Evolutionary conservation across 805 yeast genomes (phyloP).

Genomic region (Pichia scutulata): DNA sequence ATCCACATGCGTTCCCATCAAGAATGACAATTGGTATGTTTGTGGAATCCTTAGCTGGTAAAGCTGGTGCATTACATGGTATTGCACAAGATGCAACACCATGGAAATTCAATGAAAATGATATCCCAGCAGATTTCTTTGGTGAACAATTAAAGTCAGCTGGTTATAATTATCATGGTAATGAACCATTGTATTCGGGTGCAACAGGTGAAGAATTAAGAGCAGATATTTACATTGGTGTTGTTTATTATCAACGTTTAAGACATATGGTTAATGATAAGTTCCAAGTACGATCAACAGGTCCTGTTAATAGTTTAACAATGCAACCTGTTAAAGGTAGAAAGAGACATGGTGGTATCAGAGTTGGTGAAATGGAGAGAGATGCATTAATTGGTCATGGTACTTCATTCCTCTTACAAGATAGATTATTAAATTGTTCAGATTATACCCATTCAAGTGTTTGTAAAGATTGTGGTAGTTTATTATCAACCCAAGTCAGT

Average conservation of each 20-base stretch:
- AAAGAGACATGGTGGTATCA: conserved; percentile 98
- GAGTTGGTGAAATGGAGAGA: conserved; percentile 99
- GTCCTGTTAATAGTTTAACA: conserved; percentile 93
- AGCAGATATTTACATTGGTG: conserved; percentile 93
- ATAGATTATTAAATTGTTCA: conserved; percentile 87
- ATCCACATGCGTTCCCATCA: conserved; percentile 99
- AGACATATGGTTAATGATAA: conserved; percentile 99
- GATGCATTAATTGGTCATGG: conserved; percentile 99
- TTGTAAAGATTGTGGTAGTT: conserved; percentile 90
- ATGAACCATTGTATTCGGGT: conserved; percentile 98
- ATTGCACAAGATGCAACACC: conserved; percentile 97
- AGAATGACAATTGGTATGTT: conserved; percentile 99
- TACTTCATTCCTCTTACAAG: conserved; percentile 89
- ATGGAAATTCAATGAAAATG: conserved; percentile 84
- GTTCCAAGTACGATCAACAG: conserved; percentile 98
- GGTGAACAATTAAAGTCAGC: conserved; percentile 85
- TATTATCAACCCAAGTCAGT: conserved; percentile 80
- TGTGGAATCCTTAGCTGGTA: conserved; percentile 97
- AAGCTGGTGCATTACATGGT: conserved; percentile 97
- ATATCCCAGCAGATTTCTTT: conserved; percentile 95
- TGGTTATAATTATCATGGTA: conserved; percentile 96
- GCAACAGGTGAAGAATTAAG: conserved; percentile 96
- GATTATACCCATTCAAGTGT: conserved; percentile 89
- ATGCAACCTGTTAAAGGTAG: conserved; percentile 99
- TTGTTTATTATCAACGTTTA: conserved; percentile 95